phyloP scores from a whole-genome alignment of 306 rosid genomes.

The Cyamopsis tetragonoloba region DNA sequence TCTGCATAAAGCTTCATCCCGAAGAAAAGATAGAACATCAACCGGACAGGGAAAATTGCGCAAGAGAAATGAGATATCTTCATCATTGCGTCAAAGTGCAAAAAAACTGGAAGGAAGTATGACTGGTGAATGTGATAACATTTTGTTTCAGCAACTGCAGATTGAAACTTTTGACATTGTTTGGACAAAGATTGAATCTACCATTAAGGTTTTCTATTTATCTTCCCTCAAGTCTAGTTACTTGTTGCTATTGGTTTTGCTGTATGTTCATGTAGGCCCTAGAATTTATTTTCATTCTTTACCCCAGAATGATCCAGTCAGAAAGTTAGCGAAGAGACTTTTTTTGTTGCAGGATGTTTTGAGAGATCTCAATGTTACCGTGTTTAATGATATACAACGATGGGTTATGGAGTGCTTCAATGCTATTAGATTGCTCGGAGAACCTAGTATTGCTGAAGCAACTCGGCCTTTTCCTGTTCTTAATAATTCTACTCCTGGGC shows the following conservation, averaged over 20 bases:
- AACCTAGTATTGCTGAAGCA: slow-evolving; percentile 48
- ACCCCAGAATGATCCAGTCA: neutral
- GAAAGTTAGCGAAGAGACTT: slow-evolving; percentile 1
- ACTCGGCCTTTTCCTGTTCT: slow-evolving; percentile 59
- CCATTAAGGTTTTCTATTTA: slow-evolving; percentile 52
- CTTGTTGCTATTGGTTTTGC: slow-evolving; percentile 3
- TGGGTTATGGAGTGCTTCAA: slow-evolving; percentile 68
- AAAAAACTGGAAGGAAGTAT: slow-evolving; percentile 33
- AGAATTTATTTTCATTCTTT: slow-evolving; percentile 13
- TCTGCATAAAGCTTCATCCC: slow-evolving; percentile 63
- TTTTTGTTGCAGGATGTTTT: slow-evolving; percentile 51
- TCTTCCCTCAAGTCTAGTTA: neutral
- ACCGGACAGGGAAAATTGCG: slow-evolving; percentile 29
- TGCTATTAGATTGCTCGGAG: slow-evolving; percentile 40
- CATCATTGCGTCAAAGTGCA: slow-evolving; percentile 26
- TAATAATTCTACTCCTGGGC: slow-evolving; percentile 35
- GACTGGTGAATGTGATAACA: slow-evolving; percentile 28
- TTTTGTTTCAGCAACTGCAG: slow-evolving; percentile 31
- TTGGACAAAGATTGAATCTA: slow-evolving; percentile 69
- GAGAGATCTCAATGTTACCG: slow-evolving; percentile 53
- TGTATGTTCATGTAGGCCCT: neutral
- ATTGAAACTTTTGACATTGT: slow-evolving; percentile 50
- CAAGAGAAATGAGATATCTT: slow-evolving; percentile 49
- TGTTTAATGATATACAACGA: slow-evolving; percentile 51
- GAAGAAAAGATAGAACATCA: slow-evolving; percentile 39